phyloP scores from a whole-genome alignment of 371 early-diverging fungal genomes.

The Mucor lusitanicus region DNA sequence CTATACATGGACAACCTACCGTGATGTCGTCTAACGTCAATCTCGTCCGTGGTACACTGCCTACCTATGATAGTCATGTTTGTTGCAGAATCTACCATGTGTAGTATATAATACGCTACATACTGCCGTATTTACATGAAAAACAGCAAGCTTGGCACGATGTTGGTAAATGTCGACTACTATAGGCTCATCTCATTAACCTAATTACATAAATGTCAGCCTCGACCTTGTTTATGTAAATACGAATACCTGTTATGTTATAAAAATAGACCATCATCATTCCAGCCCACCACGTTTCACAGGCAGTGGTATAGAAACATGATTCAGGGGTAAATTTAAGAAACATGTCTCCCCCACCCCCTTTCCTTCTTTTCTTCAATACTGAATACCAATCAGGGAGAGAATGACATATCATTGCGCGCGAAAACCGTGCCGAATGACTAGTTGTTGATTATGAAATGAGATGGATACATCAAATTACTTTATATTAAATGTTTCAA shows the following conservation, averaged over 20 bases:
- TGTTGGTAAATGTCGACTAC: no score
- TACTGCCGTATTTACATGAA: no score
- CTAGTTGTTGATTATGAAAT: neutral
- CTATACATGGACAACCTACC: no score
- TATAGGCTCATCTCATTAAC: neutral
- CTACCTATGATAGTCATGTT: no score
- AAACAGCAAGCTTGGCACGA: no score
- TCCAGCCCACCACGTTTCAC: neutral
- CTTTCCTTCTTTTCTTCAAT: neutral
- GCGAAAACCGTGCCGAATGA: neutral
- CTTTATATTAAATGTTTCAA: neutral
- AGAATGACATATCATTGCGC: neutral
- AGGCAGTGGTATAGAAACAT: neutral
- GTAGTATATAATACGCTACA: no score
- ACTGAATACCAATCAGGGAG: neutral
- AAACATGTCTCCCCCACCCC: neutral
- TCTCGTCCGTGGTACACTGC: no score
- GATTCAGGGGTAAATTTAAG: neutral
- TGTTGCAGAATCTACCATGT: no score
- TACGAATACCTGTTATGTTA: neutral
- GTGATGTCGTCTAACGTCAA: no score
- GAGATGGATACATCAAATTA: neutral
- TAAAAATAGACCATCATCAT: neutral
- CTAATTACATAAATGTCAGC: neutral
- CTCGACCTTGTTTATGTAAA: conserved; percentile 16